A percentile compares a stretch with the other conserved stretches of the same genome.
These are phyloP conservation scores for Micractinium sp. DNA, from an alignment of 139 green algal genomes.

Conservation along the genomic window DNA sequence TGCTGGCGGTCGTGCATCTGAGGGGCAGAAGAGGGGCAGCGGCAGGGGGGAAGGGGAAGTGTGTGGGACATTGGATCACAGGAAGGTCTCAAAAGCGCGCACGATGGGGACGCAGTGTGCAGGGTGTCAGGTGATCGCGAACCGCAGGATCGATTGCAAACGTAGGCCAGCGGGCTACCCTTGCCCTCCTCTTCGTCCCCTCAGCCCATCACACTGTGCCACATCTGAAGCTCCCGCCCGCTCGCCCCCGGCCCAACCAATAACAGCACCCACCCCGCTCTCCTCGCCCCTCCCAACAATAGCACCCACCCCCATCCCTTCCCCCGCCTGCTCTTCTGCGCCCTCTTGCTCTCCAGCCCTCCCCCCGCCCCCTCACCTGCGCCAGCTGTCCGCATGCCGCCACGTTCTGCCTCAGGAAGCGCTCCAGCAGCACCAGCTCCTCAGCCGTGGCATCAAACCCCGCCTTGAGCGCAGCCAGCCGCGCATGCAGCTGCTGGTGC, in stretches of 20 bases:
- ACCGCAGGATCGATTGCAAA: not conserved
- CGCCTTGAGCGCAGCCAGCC: not conserved
- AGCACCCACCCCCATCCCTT: not conserved
- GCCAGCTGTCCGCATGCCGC: constrained; percentile 39
- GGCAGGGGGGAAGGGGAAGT: not conserved
- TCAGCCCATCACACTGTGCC: too few relatives aligned
- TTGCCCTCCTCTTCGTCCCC: too few relatives aligned
- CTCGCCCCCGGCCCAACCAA: not conserved
- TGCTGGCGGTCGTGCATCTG: constrained; percentile 14
- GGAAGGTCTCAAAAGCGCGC: not conserved
- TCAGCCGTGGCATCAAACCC: not conserved
- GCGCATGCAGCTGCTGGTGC: not conserved
- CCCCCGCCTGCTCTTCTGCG: too few relatives aligned
- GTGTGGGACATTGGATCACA: not conserved
- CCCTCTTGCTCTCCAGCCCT: too few relatives aligned
- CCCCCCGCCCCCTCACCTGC: not conserved
- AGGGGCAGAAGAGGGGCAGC: not conserved
- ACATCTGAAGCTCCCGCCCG: too few relatives aligned
- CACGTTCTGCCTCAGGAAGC: constrained; percentile 50
- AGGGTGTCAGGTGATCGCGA: not conserved
- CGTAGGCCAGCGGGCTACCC: too few relatives aligned
- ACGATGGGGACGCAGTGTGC: not conserved
- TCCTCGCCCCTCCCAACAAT: too few relatives aligned
- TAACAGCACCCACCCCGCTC: not conserved
- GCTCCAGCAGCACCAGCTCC: constrained; percentile 40